Conservation (phyloP, 345 rosid genomes). For the Eucalyptus victrix region DNA sequence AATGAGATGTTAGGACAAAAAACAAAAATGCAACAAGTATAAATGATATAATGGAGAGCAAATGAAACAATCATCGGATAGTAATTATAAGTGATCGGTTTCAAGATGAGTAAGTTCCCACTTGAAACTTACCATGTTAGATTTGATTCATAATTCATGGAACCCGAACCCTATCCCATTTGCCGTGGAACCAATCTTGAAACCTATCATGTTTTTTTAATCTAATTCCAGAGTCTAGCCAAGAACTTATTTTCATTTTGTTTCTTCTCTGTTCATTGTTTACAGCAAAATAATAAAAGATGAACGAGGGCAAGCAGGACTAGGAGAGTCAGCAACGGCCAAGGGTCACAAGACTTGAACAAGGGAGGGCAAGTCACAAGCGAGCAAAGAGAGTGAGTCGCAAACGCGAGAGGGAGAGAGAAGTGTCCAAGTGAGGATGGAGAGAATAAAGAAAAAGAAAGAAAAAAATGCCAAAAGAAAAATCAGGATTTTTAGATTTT, state of each 20-base stretch:
- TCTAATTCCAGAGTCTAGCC: accelerated
- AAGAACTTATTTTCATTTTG: neutral
- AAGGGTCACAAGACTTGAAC: neutral
- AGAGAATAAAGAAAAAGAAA: neutral
- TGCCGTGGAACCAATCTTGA: accelerated
- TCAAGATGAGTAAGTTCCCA: neutral
- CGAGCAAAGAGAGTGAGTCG: accelerated
- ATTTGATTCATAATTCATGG: too few species aligned
- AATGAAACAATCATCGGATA: neutral
- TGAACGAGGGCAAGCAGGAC: neutral
- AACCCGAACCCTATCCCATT: neutral
- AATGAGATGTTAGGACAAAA: neutral
- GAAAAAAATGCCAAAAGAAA: neutral
- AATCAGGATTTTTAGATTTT: neutral
- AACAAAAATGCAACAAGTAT: neutral
- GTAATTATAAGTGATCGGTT: neutral
- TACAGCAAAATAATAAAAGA: neutral
- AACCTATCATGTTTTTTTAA: too few species aligned
- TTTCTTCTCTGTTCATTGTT: neutral
- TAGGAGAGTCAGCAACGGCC: accelerated
- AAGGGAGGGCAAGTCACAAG: neutral
- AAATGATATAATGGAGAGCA: neutral
- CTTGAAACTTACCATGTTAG: accelerated
- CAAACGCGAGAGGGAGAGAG: neutral
- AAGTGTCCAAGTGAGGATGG: neutral